These are phyloP conservation scores for Thielaviopsis euricoi DNA, from an alignment of 2,329 filamentous ascomycete genomes.

Conservation along the genomic window DNA sequence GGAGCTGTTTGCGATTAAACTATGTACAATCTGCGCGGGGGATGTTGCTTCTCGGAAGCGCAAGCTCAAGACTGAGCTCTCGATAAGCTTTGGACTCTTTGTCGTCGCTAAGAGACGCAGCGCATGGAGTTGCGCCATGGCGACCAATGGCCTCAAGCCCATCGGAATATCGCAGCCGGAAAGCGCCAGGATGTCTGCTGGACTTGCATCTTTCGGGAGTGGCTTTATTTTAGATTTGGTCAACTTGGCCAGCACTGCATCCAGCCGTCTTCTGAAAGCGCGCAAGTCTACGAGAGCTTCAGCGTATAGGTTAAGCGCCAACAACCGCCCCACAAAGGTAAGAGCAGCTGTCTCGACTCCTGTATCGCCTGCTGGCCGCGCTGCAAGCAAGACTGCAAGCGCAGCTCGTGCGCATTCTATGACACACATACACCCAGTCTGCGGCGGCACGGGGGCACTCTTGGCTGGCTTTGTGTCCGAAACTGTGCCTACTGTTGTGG, in stretches of 20 bases:
- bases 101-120: slow-evolving; percentile 45
- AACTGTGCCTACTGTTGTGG: slow-evolving; percentile 29
- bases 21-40: slow-evolving; percentile 6
- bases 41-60: slow-evolving; percentile 24
- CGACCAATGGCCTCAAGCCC: slow-evolving; percentile 35
- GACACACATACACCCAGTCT: slow-evolving; percentile 34
- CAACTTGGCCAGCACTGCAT: slow-evolving; percentile 18
- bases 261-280: slow-evolving; percentile 46
- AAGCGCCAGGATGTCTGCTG: slow-evolving; percentile 43
- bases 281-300: slow-evolving; percentile 53
- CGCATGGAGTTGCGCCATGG: slow-evolving; percentile 46
- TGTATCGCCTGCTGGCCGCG: slow-evolving; percentile 23
- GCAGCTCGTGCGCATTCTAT: slow-evolving; percentile 55
- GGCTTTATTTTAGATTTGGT: slow-evolving; percentile 19
- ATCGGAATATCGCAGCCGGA: slow-evolving; percentile 26
- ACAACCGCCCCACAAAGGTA: slow-evolving; percentile 48
- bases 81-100: slow-evolving; percentile 42
- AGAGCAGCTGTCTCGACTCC: slow-evolving; percentile 62
- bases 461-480: slow-evolving; percentile 20
- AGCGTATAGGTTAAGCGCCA: slow-evolving; percentile 47
- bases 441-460: slow-evolving; percentile 16
- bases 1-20: neutral
- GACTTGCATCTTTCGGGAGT: slow-evolving; percentile 18
- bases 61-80: slow-evolving; percentile 39
- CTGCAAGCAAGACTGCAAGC: slow-evolving; percentile 39